Percentiles rank a stretch among this genome's conserved stretches.
Evolutionary conservation across 2,329 filamentous ascomycete species (phyloP).

Genomic region (Ceratocystis alfenasii): DNA sequence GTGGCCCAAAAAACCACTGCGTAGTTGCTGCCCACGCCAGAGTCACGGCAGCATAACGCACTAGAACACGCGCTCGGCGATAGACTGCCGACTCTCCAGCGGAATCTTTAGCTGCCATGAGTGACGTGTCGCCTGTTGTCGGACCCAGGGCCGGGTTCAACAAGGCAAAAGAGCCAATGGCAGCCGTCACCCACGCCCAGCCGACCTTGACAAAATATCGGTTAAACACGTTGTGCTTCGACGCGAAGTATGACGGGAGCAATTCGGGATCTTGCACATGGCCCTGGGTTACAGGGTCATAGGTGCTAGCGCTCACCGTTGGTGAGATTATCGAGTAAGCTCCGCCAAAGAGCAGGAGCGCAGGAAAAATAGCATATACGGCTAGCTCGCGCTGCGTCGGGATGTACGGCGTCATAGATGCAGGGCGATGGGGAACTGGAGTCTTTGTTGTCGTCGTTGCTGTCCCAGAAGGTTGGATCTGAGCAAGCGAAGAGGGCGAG

Average conservation of each 20-base stretch:
- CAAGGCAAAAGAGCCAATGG: slow-evolving; percentile 57
- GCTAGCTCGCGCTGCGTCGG: slow-evolving; percentile 57
- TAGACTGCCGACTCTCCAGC: slow-evolving; percentile 25
- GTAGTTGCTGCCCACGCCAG: slow-evolving; percentile 74
- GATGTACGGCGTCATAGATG: slow-evolving; percentile 42
- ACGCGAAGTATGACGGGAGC: slow-evolving; percentile 77
- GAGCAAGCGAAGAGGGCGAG: background rate
- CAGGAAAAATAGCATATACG: slow-evolving; percentile 60
- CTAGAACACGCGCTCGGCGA: slow-evolving; percentile 41
- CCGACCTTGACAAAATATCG: slow-evolving; percentile 86
- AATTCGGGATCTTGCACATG: slow-evolving; percentile 40
- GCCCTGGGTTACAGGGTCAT: slow-evolving; percentile 50
- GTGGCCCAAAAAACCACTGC: slow-evolving; percentile 91
- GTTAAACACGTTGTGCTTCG: slow-evolving; percentile 89
- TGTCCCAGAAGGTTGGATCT: too few relatives aligned
- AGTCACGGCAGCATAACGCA: slow-evolving; percentile 64
- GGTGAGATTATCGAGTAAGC: slow-evolving; percentile 71
- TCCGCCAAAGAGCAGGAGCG: slow-evolving; percentile 67
- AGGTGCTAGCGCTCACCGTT: slow-evolving; percentile 49
- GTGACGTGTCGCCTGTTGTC: slow-evolving; percentile 9
- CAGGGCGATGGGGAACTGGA: background rate
- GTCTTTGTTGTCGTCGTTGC: too few relatives aligned
- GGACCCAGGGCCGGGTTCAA: slow-evolving; percentile 48
- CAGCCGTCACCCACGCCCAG: slow-evolving; percentile 78
- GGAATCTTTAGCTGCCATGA: background rate